Conservation (phyloP, 1,284 basidiomycete genomes). For the Ustilago nuda region DNA sequence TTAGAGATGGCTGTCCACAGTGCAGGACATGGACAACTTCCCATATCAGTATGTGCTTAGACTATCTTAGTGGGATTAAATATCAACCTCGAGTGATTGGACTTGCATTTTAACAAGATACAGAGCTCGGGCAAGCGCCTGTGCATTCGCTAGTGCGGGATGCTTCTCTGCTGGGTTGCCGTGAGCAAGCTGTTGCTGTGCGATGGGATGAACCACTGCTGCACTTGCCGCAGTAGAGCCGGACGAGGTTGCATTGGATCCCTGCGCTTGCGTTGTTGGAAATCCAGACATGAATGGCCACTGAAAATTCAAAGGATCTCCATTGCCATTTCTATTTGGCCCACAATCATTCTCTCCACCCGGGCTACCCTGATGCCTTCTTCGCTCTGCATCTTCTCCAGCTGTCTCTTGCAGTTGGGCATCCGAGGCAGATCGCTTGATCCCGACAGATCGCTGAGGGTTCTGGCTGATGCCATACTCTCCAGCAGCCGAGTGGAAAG, state of each 20-base stretch:
- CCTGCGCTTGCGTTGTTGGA: constrained; percentile 20
- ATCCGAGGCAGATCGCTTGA: constrained; percentile 38
- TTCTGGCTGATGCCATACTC: constrained; percentile 4
- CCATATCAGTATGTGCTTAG: not conserved
- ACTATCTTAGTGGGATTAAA: constrained; percentile 7
- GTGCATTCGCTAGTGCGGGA: constrained; percentile 48
- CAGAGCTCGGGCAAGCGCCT: constrained; percentile 41
- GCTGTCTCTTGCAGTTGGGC: constrained; percentile 17
- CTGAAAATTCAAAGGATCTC: constrained; percentile 36
- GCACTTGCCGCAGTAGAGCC: constrained; percentile 1
- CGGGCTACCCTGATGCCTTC: not conserved
- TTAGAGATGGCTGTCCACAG: not conserved
- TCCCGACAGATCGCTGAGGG: constrained; percentile 8
- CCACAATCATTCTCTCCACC: constrained; percentile 5
- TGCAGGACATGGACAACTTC: not conserved
- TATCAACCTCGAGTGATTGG: constrained; percentile 30
- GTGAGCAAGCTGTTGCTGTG: constrained; percentile 31
- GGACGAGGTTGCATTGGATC: not conserved
- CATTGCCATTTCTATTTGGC: constrained; percentile 8
- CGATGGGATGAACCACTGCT: constrained; percentile 17
- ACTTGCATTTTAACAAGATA: constrained; percentile 52
- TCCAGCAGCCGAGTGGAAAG: constrained; percentile 29
- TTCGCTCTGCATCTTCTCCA: constrained; percentile 4
- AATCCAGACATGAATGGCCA: constrained; percentile 47
- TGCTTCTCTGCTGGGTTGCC: constrained; percentile 50